Percentiles rank a stretch among this genome's conserved stretches.
Conservation (phyloP, 2,329 filamentous ascomycete genomes). For the Trichocomaceae sp. region DNA sequence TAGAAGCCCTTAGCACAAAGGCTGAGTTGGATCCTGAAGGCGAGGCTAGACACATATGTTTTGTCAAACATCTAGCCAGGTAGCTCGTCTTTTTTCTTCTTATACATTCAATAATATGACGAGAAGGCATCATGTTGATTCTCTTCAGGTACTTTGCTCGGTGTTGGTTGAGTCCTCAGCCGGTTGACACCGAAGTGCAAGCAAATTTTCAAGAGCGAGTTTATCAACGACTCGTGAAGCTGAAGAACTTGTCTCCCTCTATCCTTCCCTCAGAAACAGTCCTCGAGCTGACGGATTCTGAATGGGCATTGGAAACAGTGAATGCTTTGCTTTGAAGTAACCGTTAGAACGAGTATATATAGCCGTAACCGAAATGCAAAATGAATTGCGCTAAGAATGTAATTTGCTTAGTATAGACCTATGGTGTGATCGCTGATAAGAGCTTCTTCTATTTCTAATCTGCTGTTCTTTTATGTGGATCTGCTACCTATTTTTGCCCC, state of each 20-base stretch:
- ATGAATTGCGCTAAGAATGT: too few relatives aligned
- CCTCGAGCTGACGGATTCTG: not conserved
- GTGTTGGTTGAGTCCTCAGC: not conserved
- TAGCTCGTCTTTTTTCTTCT: not conserved
- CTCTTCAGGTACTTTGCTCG: slow-evolving; percentile 4
- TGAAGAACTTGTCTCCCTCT: not conserved
- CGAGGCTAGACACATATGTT: not conserved
- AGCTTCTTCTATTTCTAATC: too few relatives aligned
- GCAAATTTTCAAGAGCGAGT: not conserved
- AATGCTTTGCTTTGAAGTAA: not conserved
- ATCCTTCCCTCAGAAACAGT: not conserved
- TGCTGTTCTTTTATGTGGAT: too few relatives aligned
- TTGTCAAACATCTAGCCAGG: slow-evolving; percentile 2
- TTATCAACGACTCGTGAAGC: not conserved
- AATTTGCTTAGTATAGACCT: too few relatives aligned
- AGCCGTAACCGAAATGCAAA: too few relatives aligned
- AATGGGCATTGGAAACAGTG: not conserved
- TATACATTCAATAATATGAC: not conserved
- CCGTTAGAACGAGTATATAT: too few relatives aligned
- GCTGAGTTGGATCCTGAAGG: not conserved
- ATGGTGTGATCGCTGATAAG: too few relatives aligned
- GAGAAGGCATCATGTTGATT: not conserved
- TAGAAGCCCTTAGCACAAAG: slow-evolving; percentile 1
- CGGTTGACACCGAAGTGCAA: not conserved
- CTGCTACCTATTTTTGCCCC: too few relatives aligned